Conservation (phyloP, 345 rosid genomes). For the Gossypium sturtianum region DNA sequence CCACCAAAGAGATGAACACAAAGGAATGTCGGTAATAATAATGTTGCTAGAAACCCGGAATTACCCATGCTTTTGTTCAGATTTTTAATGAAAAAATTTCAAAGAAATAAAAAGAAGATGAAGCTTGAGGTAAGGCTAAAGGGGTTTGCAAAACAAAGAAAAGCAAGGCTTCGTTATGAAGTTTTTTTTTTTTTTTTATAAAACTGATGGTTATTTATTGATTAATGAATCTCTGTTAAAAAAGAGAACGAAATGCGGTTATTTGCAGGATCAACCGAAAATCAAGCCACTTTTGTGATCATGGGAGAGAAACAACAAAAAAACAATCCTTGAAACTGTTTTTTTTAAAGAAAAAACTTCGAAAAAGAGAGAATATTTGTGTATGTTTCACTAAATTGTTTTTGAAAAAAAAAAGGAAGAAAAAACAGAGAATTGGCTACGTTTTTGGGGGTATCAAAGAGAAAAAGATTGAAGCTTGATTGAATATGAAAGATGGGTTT, state of each 20-base stretch:
- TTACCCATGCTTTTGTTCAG: not conserved
- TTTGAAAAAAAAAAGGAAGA: not conserved
- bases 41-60: not conserved
- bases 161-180: not conserved
- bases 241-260: not conserved
- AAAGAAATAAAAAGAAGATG: not conserved
- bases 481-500: not conserved
- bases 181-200: not conserved
- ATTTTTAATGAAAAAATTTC: not conserved
- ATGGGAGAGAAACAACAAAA: slow-evolving; percentile 1
- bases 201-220: not conserved
- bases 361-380: not conserved
- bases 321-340: not conserved
- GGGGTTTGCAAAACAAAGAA: not conserved
- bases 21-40: not conserved
- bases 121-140: not conserved
- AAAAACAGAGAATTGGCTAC: not conserved
- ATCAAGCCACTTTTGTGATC: not conserved
- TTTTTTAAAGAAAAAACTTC: not conserved
- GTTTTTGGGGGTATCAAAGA: not conserved
- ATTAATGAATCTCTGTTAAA: not conserved
- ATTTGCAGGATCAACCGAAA: slow-evolving; percentile 2
- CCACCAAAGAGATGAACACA: not conserved
- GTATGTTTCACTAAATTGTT: not conserved
- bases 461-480: not conserved